These are phyloP conservation scores for Pochonia chlamydosporia DNA, from an alignment of 2,329 filamentous ascomycete genomes.

Conservation along the genomic window DNA sequence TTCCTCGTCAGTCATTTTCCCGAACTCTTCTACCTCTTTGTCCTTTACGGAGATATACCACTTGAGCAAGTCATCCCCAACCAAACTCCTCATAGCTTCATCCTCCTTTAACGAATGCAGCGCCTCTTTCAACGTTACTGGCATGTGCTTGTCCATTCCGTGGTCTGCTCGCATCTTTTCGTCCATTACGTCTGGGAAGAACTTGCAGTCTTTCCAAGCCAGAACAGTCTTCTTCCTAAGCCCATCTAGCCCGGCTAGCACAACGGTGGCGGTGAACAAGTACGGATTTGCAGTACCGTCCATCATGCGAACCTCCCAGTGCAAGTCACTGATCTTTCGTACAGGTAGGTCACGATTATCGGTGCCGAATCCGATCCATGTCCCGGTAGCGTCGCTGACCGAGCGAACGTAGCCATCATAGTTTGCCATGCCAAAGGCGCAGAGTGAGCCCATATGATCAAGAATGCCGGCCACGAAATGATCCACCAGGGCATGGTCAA, in stretches of 20 bases:
- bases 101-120: not conserved
- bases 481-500: not conserved
- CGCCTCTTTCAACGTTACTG: not conserved
- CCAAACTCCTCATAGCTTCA: not conserved
- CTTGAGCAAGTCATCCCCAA: not conserved
- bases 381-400: not conserved
- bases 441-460: conserved; percentile 2
- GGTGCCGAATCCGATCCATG: conserved; percentile 4
- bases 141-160: not conserved
- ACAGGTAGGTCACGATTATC: conserved; percentile 4
- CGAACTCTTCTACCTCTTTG: conserved; percentile 1
- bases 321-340: conserved; percentile 1
- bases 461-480: conserved; percentile 4
- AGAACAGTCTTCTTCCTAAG: not conserved
- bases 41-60: conserved; percentile 1
- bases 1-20: not conserved
- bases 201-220: conserved; percentile 1
- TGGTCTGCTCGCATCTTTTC: not conserved
- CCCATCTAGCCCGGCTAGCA: conserved; percentile 1
- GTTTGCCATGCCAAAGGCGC: conserved; percentile 7
- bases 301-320: conserved; percentile 6
- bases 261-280: not conserved
- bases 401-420: conserved; percentile 6
- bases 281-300: conserved; percentile 6
- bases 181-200: not conserved